Conservation (phyloP, 805 yeast species). For the Isabelozyma gotoi region DNA sequence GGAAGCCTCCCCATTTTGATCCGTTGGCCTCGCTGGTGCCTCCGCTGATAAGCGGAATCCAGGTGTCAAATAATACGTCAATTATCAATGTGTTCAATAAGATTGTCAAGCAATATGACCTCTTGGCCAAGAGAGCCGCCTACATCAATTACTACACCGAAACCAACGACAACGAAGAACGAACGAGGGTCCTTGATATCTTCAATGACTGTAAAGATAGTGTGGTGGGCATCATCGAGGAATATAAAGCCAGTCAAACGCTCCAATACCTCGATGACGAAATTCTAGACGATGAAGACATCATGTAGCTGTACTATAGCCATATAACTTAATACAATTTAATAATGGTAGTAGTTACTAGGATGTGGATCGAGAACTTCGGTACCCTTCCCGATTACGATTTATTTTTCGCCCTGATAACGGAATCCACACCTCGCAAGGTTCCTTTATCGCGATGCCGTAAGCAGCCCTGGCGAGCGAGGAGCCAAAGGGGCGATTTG, state of each 20-base stretch:
- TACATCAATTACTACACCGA: conserved; percentile 75
- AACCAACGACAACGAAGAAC: conserved; percentile 42
- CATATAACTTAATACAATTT: too few relatives aligned
- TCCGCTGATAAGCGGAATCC: conserved; percentile 62
- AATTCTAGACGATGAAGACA: conserved; percentile 31
- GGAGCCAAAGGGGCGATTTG: too few relatives aligned
- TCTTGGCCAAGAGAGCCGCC: conserved; percentile 75
- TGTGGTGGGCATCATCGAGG: conserved; percentile 45
- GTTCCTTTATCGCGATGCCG: too few relatives aligned
- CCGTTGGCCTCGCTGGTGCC: conserved; percentile 3
- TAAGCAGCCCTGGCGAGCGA: too few relatives aligned
- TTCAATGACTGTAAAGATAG: conserved; percentile 51
- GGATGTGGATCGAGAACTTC: too few relatives aligned
- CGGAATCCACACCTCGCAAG: background rate
- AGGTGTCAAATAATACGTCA: conserved; percentile 80
- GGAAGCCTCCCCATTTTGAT: conserved; percentile 60
- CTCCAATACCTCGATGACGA: conserved; percentile 49
- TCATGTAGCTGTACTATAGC: background rate
- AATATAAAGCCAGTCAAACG: conserved; percentile 44
- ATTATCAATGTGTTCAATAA: conserved; percentile 65
- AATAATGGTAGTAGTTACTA: too few relatives aligned
- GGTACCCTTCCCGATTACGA: too few relatives aligned
- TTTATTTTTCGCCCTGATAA: background rate
- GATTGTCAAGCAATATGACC: conserved; percentile 75
- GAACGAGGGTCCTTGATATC: conserved; percentile 45